Evolutionary conservation across 1,284 basidiomycete species (phyloP).

Genomic region (Taiwanofungus camphoratus): DNA sequence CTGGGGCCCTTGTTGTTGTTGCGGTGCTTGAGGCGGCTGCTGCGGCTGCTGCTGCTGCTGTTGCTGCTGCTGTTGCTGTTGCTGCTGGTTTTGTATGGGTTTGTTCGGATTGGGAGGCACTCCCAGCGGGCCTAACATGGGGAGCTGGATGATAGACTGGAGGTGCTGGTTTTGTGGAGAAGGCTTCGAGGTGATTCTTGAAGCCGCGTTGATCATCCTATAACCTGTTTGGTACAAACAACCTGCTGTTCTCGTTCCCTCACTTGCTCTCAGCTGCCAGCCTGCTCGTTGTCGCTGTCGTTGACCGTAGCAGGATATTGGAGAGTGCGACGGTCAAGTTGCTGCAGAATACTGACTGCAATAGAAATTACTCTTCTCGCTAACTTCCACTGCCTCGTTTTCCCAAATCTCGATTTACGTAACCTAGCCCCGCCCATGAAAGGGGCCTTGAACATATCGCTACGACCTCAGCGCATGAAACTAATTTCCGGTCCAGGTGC

Average conservation of each 20-base stretch:
- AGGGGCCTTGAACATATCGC: too few relatives aligned
- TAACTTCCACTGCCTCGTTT: constrained; percentile 18
- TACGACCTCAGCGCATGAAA: too few relatives aligned
- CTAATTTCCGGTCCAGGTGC: too few relatives aligned
- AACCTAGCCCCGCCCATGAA: constrained; percentile 7
- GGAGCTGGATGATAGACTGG: constrained; percentile 40
- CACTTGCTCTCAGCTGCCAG: constrained; percentile 2
- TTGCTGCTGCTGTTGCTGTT: constrained; percentile 33
- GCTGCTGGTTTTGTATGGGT: constrained; percentile 38
- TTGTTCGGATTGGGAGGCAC: constrained; percentile 32
- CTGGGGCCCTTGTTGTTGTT: constrained; percentile 52
- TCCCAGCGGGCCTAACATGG: constrained; percentile 69
- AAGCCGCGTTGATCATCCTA: constrained; percentile 25
- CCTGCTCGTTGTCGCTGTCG: constrained; percentile 5
- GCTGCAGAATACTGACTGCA: not conserved
- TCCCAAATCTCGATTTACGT: constrained; percentile 19
- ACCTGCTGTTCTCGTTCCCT: constrained; percentile 7
- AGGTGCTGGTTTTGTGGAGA: constrained; percentile 26
- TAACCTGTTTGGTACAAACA: constrained; percentile 24
- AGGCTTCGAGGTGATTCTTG: constrained; percentile 24
- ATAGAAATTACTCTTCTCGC: constrained; percentile 9
- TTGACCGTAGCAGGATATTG: not conserved
- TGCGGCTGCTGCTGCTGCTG: constrained; percentile 43
- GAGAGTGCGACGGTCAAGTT: not conserved
- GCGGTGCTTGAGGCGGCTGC: constrained; percentile 40